Evolutionary conservation across 768 basidiomycete genomes (phyloP), one percentile per base, ranked within the genome.

Genomic region (Termitomyces eurrhizus): DNA sequence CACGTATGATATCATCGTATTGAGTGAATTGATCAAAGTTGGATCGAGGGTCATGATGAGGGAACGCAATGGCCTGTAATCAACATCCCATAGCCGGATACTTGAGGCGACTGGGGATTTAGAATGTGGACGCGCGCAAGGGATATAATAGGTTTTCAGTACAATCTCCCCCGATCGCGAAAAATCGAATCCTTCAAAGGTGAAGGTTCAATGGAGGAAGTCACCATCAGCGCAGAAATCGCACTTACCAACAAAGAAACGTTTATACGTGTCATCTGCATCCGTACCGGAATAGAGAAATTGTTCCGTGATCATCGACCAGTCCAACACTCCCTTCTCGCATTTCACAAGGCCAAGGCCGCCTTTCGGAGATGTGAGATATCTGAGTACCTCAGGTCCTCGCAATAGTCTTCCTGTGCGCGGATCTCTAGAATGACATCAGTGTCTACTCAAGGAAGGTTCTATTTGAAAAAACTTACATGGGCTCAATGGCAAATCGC

Each of bases 401-500:
- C 61, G 62, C 7, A 70, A 60, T n/a, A 63, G 63, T 36, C 53
- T 50, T 37, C 72, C 72, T 14, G 67, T 63, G 12, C 68, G 68
- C 18, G 73, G 72, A 63, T 74, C 66, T 32, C 73, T 74, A 46
- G 37, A 45, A 21, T 7, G 29, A 29, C 14, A 39, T 67, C 45
- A 63, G 59, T n/a, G 26, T 13, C 29, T 11, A 12, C 18, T 29
- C 39, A 50, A 37, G 13, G 6, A 32, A 4, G 46, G 58, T 46
- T 13, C 13, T 46, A 37, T 36, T 32, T 37, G 24, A 8, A 64
- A n/a, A n/a, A n/a, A n/a, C 67, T 57, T 52, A 73, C 73, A 70
- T 72, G n/a, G 73, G 73, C 54, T 74, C 73, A 39, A 74, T 71
- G 11, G 72, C 72, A 54, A 74, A 74, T 32, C 73, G 65, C 32